Base-by-base conservation (phyloP, 139 green algal genomes). In the Nannochloris sp. region DNA sequence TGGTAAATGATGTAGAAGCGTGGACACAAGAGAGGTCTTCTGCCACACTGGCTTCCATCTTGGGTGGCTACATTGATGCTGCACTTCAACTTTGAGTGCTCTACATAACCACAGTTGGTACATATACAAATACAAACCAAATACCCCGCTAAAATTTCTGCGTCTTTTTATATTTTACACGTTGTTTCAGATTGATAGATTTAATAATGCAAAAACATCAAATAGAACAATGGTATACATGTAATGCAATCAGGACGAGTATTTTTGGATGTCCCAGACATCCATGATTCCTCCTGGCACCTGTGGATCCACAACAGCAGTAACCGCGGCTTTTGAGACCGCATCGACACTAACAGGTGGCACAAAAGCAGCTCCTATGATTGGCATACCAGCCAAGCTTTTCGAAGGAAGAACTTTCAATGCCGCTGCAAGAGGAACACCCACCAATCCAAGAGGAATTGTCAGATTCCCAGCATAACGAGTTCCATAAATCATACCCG, bases 401-500 rank as follows among this genome's bases (percentile, higher is more conserved):
- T 76, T 70, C 1, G 75, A 64, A 2, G 87, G 82, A 37, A 86
- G 23, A 7, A 74, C 16, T 5, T 64, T 65, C 34, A 94, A 66
- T 10, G 75, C 62, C 14, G 36, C n/a, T 19, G 34, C 31, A 4
- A 78, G 51, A 18, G 51, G 51, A 29, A 27, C 66, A 57, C 71
- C 78, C 10, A 88, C 40, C 15, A 69, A 44, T 4, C 71, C 49
- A 10, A 96, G 77, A 2, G 87, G 88, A 31, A 95, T 53, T 2
- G 60, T 80, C 16, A 24, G 25, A 19, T 11, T 21, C 3, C 55
- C 55, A 15, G 92, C 66, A 7, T 76, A 58, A 2, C 87, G 71
- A 4, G 77, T 81, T 15, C 89, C 89, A 70, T 95, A 84, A 27
- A 96, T 90, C 51, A 94, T 82, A 19, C 78, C 69, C 0, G 89